Evolutionary conservation across 148 eudicot genomes (phyloP), one percentile per base, ranked within the genome.

Genomic region (Pharnaceum exiguum): DNA sequence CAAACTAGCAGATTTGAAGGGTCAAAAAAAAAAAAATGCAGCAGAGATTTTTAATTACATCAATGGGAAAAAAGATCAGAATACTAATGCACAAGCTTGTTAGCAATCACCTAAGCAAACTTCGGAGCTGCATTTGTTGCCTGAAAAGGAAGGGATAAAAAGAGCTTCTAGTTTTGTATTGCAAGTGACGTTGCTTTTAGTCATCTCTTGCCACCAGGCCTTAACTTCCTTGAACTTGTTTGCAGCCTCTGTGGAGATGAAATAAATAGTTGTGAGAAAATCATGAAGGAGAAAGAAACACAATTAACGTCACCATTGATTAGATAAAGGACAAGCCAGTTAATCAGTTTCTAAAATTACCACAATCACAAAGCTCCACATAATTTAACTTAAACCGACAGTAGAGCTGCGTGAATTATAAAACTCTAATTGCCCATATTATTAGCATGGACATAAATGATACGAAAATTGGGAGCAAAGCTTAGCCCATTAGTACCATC

Each of bases 131-230:
- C 50, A 51, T 66, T 62, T 75, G 49, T 62, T 59, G 52, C 66
- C 55, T 61, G 78, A 73, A 36, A 57, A 62, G 52, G 59, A 63
- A 15, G 50, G 54, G 24, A 62, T 18, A 39, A 50, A 9, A 48
- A 54, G 40, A 60, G 73, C 57, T 39, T 22, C 66, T 60, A 79
- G 74, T 16, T 71, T 59, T 17, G 31, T 23, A 61, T 26, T 19
- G 51, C 71, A 62, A 50, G 71, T 72, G 49, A 38, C 35, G 69
- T 77, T 85, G 59, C 44, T 66, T 55, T 73, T 75, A 45, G 90
- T 90, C 96, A 87, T 83, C 58, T 87, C 86, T 79, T 80, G 85
- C 98, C 95, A 91, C 94, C 96, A 85, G 36, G 87, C 72, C 78
- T 87, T 78, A 40, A 91, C 78, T 25, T 78, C 77, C 71, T 79